These are phyloP conservation scores for Xylariaceae sp. DNA, from an alignment of 2,329 filamentous ascomycete genomes.

Conservation along the genomic window DNA sequence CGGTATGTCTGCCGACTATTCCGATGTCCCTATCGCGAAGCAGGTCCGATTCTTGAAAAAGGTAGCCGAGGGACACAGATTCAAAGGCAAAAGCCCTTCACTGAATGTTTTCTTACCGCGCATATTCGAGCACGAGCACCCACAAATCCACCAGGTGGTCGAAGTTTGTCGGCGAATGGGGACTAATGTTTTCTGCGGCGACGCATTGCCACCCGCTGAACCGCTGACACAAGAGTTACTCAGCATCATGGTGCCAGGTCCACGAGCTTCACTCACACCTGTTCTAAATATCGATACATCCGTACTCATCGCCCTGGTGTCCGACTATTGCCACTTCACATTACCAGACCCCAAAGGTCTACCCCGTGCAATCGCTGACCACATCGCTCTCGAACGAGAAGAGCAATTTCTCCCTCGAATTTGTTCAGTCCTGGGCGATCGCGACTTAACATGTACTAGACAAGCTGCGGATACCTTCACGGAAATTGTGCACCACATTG, in stretches of 20 bases:
- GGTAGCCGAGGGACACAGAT: conserved; percentile 26
- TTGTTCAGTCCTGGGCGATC: conserved; percentile 56
- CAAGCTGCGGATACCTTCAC: conserved; percentile 63
- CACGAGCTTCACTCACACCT: conserved; percentile 22
- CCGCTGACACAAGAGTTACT: conserved; percentile 23
- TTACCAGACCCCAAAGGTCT: conserved; percentile 37
- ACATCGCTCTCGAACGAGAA: conserved; percentile 61
- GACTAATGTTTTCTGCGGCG: conserved; percentile 23
- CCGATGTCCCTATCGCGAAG: conserved; percentile 30
- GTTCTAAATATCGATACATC: conserved; percentile 62
- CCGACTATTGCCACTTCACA: conserved; percentile 62
- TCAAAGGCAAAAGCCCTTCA: conserved; percentile 23
- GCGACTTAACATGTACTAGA: conserved; percentile 60
- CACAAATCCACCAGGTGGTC: conserved; percentile 26
- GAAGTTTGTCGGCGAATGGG: conserved; percentile 25
- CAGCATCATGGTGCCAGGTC: conserved; percentile 27
- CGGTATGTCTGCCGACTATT: conserved; percentile 12
- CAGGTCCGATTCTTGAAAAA: conserved; percentile 24
- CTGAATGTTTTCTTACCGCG: conserved; percentile 27
- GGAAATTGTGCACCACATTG: conserved; percentile 62
- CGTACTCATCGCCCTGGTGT: conserved; percentile 67
- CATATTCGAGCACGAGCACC: conserved; percentile 23
- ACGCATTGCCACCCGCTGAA: conserved; percentile 15
- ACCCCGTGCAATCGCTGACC: conserved; percentile 57
- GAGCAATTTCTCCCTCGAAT: conserved; percentile 58